phyloP scores from a whole-genome alignment of 768 basidiomycete species.

The Macrolepiota dolichaula region DNA sequence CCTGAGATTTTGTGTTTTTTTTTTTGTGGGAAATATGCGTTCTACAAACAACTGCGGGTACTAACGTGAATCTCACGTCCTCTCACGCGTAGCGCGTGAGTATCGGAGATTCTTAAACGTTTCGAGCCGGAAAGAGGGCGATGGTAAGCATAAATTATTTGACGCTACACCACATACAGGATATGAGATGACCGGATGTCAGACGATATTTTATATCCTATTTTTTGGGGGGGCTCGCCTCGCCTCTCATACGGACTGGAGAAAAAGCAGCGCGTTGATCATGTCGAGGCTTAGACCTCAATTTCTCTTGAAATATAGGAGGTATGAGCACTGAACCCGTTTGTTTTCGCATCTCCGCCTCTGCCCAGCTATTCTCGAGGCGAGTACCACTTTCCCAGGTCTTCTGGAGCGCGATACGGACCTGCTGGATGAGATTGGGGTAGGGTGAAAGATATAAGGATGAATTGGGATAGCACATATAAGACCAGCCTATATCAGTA shows the following conservation, averaged over 20 bases:
- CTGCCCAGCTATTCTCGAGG: slow-evolving; percentile 4
- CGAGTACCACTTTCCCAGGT: slow-evolving; percentile 1
- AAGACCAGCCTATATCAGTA: slow-evolving; percentile 1
- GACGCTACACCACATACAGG: too few relatives aligned
- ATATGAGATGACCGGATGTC: too few relatives aligned
- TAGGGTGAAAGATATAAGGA: not conserved
- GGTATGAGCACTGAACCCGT: not conserved
- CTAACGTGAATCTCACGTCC: too few relatives aligned
- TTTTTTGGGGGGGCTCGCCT: not conserved
- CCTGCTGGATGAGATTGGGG: not conserved
- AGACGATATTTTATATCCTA: too few relatives aligned
- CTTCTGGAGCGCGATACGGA: not conserved
- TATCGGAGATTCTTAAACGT: too few relatives aligned
- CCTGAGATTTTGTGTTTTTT: too few relatives aligned
- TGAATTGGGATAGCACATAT: slow-evolving; percentile 4
- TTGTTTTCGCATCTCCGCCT: slow-evolving; percentile 5
- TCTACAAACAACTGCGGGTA: too few relatives aligned
- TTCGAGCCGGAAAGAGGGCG: too few relatives aligned
- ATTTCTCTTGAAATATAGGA: not conserved
- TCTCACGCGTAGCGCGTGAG: too few relatives aligned
- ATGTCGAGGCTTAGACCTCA: not conserved
- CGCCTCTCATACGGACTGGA: not conserved
- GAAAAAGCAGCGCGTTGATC: not conserved
- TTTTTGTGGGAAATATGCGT: too few relatives aligned
- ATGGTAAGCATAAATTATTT: too few relatives aligned